Evolutionary conservation across 352 stramenopile genomes (phyloP), one percentile per base, ranked within the genome.

Genomic region (Phytopythium oedochilum): DNA sequence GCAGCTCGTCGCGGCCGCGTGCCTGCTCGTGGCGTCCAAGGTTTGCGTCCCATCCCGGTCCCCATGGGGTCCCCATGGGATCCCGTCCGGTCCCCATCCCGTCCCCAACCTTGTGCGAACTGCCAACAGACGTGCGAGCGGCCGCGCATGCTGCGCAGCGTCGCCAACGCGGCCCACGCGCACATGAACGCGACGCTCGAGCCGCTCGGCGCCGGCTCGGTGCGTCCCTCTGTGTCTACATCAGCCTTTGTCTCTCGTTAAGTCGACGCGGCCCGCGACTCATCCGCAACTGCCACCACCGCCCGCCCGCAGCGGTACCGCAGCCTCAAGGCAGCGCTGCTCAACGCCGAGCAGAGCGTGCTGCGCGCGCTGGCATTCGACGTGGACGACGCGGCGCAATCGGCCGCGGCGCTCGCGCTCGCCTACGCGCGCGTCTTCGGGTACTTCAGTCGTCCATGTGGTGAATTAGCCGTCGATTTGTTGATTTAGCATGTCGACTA

Each of bases 331-430:
- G 61, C 62, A 48, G 55, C 59, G 23, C 46, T 83, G 38, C 70
- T 83, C 57, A 79, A 81, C 48, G 73, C 70, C 22, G 73, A 83
- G 58, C 73, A 83, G 51, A 75, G 65, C 22, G 68, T 78, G 28
- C 63, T 83, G 26, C 68, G 73, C 18, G 73, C 64, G 40, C 65
- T 83, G 25, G 55, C 53, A 12, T 83, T 83, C 59, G 68, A 83
- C 40, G 60, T 83, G 17, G 70, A 83, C 58, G 63, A 75, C 17
- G 45, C 64, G 23, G 57, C n/a, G n/a, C n/a, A n/a, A n/a, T n/a
- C 73, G 25, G 68, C 73, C 32, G 63, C 75, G 51, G 26, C 55
- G 15, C 73, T 63, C 22, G 60, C 81, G 23, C 53, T 81, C 31
- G 66, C 59, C 44, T 81, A 75, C 53, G 62, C 62, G 10, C 60